Evolutionary conservation across 106 monocot genomes (phyloP).

Genomic region (Dendrobium catenatum): DNA sequence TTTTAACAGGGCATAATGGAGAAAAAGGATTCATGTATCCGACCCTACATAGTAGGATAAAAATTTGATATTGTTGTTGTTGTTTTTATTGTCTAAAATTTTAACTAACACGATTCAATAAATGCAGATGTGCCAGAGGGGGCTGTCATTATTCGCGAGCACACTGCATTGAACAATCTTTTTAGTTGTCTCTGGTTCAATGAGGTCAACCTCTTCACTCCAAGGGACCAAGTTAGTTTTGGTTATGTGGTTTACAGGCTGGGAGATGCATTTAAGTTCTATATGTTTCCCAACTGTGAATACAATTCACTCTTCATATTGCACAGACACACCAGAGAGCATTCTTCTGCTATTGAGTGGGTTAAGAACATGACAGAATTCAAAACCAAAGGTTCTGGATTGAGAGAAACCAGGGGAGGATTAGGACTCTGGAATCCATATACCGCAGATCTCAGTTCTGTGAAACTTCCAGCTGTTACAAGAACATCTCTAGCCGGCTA

Average conservation of each 20-base stretch:
- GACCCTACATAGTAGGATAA: too few relatives aligned
- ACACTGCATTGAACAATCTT: constrained; percentile 75
- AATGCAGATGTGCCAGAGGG: constrained; percentile 95
- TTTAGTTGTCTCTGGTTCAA: constrained; percentile 99
- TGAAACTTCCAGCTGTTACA: constrained; percentile 56
- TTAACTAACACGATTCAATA: background rate
- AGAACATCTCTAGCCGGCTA: constrained; percentile 68
- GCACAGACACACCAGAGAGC: constrained; percentile 82
- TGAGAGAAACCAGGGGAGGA: constrained; percentile 83
- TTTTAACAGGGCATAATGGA: too few relatives aligned
- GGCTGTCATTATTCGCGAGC: constrained; percentile 85
- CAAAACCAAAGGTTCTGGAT: constrained; percentile 25
- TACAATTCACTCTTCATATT: constrained; percentile 88
- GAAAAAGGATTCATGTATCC: too few relatives aligned
- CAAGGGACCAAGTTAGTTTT: constrained; percentile 92
- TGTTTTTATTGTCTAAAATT: too few relatives aligned
- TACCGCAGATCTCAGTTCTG: constrained; percentile 62
- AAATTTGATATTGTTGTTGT: too few relatives aligned
- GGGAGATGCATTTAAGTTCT: constrained; percentile 58
- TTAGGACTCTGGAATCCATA: constrained; percentile 86
- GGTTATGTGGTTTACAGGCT: constrained; percentile 77
- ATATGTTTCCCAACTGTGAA: constrained; percentile 97
- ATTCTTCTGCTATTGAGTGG: constrained; percentile 86
- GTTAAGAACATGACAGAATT: constrained; percentile 78
- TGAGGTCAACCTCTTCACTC: constrained; percentile 94